phyloP scores from a whole-genome alignment of 768 basidiomycete species.

The Psilocybe azurescens region DNA sequence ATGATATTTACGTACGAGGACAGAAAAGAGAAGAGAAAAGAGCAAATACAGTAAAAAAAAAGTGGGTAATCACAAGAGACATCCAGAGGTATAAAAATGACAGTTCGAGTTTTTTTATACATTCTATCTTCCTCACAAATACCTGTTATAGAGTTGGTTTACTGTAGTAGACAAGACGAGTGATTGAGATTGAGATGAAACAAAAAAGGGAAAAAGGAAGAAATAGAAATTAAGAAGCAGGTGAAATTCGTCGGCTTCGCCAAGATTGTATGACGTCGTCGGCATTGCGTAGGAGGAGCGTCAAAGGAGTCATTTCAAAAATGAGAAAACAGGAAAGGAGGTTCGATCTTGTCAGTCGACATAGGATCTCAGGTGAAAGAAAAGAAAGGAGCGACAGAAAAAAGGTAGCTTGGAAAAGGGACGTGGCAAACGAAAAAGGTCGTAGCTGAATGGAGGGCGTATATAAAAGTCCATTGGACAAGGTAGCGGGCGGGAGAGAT shows the following conservation, averaged over 20 bases:
- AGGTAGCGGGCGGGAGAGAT: background rate
- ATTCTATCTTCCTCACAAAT: slow-evolving; percentile 9
- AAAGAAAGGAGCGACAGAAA: slow-evolving; percentile 5
- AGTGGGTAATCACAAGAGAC: slow-evolving; percentile 11
- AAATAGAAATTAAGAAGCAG: slow-evolving; percentile 14
- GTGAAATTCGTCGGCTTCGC: background rate
- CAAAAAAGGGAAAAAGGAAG: slow-evolving; percentile 8
- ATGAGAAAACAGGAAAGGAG: slow-evolving; percentile 2
- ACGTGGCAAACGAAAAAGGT: slow-evolving; percentile 1
- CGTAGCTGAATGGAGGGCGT: background rate
- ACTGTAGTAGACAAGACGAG: background rate
- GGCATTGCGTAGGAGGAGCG: background rate
- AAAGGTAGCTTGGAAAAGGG: slow-evolving; percentile 1
- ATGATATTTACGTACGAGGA: background rate
- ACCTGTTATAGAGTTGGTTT: background rate
- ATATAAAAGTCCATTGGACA: background rate
- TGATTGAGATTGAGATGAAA: background rate
- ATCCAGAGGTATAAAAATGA: slow-evolving; percentile 15
- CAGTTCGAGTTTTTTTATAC: slow-evolving; percentile 1
- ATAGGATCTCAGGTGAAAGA: slow-evolving; percentile 8
- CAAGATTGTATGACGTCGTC: background rate
- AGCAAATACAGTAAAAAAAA: slow-evolving; percentile 7
- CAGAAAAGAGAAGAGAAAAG: slow-evolving; percentile 6
- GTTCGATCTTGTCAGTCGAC: slow-evolving; percentile 9
- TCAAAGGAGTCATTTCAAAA: background rate